These are phyloP conservation scores for Solanum pimpinellifolium DNA, from an alignment of 257 asterid species.

Conservation along the genomic window DNA sequence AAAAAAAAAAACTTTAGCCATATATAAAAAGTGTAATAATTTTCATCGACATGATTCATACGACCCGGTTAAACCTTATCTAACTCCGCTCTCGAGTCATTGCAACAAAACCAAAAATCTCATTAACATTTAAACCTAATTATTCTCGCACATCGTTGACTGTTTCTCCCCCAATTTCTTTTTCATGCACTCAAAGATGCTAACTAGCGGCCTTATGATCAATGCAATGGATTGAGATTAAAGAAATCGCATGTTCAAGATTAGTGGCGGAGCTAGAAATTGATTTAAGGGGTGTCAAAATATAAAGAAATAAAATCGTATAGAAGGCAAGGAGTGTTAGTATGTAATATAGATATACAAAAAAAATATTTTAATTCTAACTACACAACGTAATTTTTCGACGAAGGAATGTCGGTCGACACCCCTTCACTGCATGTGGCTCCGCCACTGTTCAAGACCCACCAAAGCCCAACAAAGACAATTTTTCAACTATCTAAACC, in stretches of 20 bases:
- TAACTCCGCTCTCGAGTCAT: neutral
- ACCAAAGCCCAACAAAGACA: neutral
- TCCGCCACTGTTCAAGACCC: neutral
- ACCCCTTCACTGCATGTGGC: too few relatives aligned
- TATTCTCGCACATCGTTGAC: neutral
- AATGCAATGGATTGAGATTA: neutral
- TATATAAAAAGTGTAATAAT: too few relatives aligned
- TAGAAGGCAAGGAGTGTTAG: too few relatives aligned
- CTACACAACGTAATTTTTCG: too few relatives aligned
- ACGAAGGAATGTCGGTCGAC: too few relatives aligned
- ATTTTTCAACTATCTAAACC: neutral
- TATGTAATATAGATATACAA: too few relatives aligned
- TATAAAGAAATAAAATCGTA: too few relatives aligned
- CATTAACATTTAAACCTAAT: neutral
- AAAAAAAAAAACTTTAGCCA: neutral
- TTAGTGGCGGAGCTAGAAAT: too few relatives aligned
- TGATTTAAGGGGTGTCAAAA: too few relatives aligned
- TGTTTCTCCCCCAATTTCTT: neutral
- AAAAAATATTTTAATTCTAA: too few relatives aligned
- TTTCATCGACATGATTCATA: too few relatives aligned
- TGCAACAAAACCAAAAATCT: neutral
- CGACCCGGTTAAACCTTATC: neutral
- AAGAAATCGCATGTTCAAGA: accelerated
- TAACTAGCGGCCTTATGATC: too few relatives aligned
- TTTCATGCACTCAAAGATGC: neutral